Conservation (phyloP, 2,329 filamentous ascomycete species). For the Sclerotiophoma versabilis region DNA sequence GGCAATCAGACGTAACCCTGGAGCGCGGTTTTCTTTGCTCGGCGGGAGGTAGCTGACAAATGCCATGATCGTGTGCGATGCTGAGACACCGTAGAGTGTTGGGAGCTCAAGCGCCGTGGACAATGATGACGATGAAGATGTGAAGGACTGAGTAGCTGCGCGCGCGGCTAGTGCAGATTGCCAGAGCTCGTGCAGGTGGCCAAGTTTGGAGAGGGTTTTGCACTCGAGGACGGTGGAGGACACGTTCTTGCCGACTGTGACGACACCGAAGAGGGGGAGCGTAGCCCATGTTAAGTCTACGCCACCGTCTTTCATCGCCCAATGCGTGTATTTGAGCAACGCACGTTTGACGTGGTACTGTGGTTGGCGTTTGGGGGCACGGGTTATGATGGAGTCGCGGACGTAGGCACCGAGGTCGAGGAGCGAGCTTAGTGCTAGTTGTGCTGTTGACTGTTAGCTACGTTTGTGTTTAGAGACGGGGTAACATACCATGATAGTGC, state of each 20-base stretch:
- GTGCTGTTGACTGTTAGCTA: conserved; percentile 48
- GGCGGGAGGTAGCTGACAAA: conserved; percentile 59
- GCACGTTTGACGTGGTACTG: conserved; percentile 51
- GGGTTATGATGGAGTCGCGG: conserved; percentile 57
- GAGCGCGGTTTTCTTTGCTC: conserved; percentile 27
- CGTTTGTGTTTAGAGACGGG: too few relatives aligned
- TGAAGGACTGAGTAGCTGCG: conserved; percentile 2
- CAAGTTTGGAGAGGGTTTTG: conserved; percentile 54
- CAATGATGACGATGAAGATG: background rate
- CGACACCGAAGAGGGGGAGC: conserved; percentile 57
- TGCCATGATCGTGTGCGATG: conserved; percentile 60
- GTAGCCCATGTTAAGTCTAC: conserved; percentile 47
- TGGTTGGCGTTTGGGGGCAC: conserved; percentile 44
- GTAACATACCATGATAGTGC: conserved; percentile 55
- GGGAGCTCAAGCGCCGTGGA: conserved; percentile 45
- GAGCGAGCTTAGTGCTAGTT: conserved; percentile 58
- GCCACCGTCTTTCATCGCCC: conserved; percentile 60
- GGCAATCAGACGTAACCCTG: conserved; percentile 53
- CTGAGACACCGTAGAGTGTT: conserved; percentile 62
- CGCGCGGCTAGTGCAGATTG: conserved; percentile 44
- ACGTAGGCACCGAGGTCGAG: conserved; percentile 60
- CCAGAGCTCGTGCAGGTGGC: conserved; percentile 54
- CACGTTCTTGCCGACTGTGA: conserved; percentile 51
- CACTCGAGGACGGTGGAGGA: conserved; percentile 50
- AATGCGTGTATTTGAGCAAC: conserved; percentile 59